These are phyloP conservation scores for Termitomyces sp. DNA, from an alignment of 1,284 basidiomycete species.

Conservation along the genomic window DNA sequence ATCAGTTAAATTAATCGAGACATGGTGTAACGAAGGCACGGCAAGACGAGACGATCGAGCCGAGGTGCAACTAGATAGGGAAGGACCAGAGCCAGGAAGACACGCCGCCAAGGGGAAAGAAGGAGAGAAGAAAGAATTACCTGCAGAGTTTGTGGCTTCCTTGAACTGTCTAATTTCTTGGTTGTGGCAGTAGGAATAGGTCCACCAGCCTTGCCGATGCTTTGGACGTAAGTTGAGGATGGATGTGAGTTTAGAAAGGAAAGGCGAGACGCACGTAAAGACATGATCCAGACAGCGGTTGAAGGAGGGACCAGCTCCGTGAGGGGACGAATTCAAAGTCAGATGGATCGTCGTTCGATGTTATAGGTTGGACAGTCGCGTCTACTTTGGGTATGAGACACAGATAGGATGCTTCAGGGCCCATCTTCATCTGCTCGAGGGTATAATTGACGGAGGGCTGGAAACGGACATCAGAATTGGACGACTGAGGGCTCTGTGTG, in stretches of 20 bases:
- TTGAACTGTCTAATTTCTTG: slow-evolving; percentile 87
- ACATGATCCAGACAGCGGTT: slow-evolving; percentile 70
- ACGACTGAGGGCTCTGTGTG: slow-evolving; percentile 25
- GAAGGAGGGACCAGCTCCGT: slow-evolving; percentile 74
- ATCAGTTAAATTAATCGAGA: slow-evolving; percentile 10
- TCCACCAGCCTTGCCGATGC: slow-evolving; percentile 91
- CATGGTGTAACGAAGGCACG: slow-evolving; percentile 2
- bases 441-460: slow-evolving; percentile 33
- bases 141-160: slow-evolving; percentile 64
- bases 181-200: slow-evolving; percentile 93
- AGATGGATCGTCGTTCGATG: slow-evolving; percentile 41
- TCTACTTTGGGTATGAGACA: slow-evolving; percentile 70
- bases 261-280: slow-evolving; percentile 62
- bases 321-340: slow-evolving; percentile 58
- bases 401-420: slow-evolving; percentile 59
- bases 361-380: slow-evolving; percentile 36
- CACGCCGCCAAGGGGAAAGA: slow-evolving; percentile 10
- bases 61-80: slow-evolving; percentile 2
- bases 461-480: slow-evolving; percentile 19
- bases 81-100: slow-evolving; percentile 4
- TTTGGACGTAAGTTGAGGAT: slow-evolving; percentile 29
- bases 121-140: slow-evolving; percentile 33
- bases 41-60: slow-evolving; percentile 10
- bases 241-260: slow-evolving; percentile 16
- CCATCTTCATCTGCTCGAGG: slow-evolving; percentile 69